Conservation (phyloP, 495 filamentous ascomycete genomes). For the Oidiodendron maius region DNA sequence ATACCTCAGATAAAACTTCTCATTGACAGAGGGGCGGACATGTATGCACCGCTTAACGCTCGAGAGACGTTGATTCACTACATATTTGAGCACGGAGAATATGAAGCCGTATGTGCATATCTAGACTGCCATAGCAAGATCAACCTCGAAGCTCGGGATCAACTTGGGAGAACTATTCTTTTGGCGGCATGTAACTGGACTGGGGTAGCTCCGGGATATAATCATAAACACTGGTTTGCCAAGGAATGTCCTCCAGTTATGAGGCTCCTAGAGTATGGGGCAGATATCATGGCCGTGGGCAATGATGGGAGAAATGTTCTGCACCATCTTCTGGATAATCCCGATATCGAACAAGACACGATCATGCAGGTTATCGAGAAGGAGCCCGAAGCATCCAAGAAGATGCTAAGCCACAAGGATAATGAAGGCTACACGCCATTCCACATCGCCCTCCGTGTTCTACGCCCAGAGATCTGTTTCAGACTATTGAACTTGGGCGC, state of each 20-base stretch:
- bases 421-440: constrained; percentile 19
- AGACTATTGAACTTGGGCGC: constrained; percentile 18
- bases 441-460: constrained; percentile 19
- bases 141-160: constrained; percentile 22
- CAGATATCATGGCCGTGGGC: constrained; percentile 18
- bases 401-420: constrained; percentile 13
- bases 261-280: constrained; percentile 17
- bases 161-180: constrained; percentile 18
- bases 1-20: constrained; percentile 14
- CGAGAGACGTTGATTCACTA: constrained; percentile 18
- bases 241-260: constrained; percentile 7
- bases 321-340: constrained; percentile 24
- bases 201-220: constrained; percentile 7
- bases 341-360: constrained; percentile 14
- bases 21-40: constrained; percentile 17
- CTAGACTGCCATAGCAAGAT: constrained; percentile 15
- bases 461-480: constrained; percentile 11
- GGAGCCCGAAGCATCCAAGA: constrained; percentile 3
- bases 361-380: constrained; percentile 16
- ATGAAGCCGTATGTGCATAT: constrained; percentile 5
- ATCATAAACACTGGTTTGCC: neutral
- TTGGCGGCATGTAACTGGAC: constrained; percentile 15
- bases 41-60: constrained; percentile 15
- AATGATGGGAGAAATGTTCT: constrained; percentile 22
- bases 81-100: constrained; percentile 16